Base-by-base conservation (phyloP, 306 rosid species). In the Clitoria ternatea region DNA sequence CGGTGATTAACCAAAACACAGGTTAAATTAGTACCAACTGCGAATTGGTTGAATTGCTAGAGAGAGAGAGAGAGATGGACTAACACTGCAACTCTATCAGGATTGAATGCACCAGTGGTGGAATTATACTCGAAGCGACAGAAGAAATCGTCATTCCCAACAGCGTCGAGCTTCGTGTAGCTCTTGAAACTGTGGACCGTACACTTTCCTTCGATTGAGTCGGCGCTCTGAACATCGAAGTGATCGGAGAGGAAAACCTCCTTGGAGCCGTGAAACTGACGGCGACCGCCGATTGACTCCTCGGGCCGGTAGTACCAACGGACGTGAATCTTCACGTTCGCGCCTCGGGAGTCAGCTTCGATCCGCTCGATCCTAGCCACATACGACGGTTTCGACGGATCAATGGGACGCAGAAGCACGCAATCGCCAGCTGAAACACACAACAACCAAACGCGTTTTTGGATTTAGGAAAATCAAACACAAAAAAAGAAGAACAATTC, bases 291-390 rank as follows among this genome's bases (percentile, higher is more conserved):
- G 19, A 95, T 85, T 0, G 99, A 95, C 82, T 95, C 99, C 87
- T 95, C 99, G 64, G 99, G 99, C 72, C 99, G 90, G 62, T 95
- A 95, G 54, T 95, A 95, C 99, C 99, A 95, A n/a, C 92, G 90
- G 1, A 91, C 96, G 11, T 89, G 84, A 24, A 91, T 66, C 86
- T 89, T 95, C 40, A 91, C 99, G 84, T 91, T 95, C 7, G 88
- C 81, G n/a, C 99, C 99, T 11, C 99, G 96, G 5, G 87, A 63
- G 61, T 91, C 99, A 22, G 97, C 94, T 57, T 95, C 99, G 88
- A 95, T 95, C 85, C 89, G 83, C 69, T 95, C 99, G 77, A 95
- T 85, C 81, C 82, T 91, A 1, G 97, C 99, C 47, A 95, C 99
- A 47, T 95, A 95, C 0, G 99, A 91, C n/a, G 92, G 88, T 71